Evolutionary conservation across 2,329 filamentous ascomycete species (phyloP), one percentile per base, ranked within the genome.

Genomic region (Claviceps capensis): DNA sequence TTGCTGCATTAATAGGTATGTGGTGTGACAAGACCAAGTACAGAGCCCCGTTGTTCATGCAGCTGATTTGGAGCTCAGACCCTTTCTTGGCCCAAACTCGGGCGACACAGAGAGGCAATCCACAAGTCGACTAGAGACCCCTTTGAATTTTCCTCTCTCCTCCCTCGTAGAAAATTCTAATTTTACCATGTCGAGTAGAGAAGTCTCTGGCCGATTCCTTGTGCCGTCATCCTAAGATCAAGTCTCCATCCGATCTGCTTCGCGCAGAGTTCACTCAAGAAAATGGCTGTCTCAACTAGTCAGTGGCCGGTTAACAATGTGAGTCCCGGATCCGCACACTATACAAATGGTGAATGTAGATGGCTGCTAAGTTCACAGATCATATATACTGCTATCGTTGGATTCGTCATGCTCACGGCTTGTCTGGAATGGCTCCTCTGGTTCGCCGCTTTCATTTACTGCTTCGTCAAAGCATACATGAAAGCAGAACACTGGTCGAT

Each of bases 401-500:
- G 87, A 17, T 68, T 84, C 6, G 74, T 96, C 48, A 88, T 96
- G 82, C 61, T 93, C 23, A 86, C 86, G 54, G 91, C 91, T 2
- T 75, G 89, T 34, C 73, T 97, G 8, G 91, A 97, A 70, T 97
- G 93, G 89, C 82, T 95, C 55, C 78, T 97, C 14, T 96, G 90
- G 88, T 76, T 97, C 42, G 82, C 85, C n/a, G 89, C 91, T 3
- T 97, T 97, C 64, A 65, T 93, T 56, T 97, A 96, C 69, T 97
- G 91, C 64, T 73, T 96, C 1, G 72, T 82, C 63, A 95, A 96
- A 66, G 89, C 91, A 34, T 95, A 85, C 61, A 74, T 81, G 57
- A 97, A 97, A 67, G 89, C 91, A 19, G 88, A 95, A 60, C 85
- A 88, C 63, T 89, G 86, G 81, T 88, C 85, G 44, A 86, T 94